Percentiles rank a stretch among this genome's conserved stretches.
phyloP scores from a whole-genome alignment of 306 rosid species.

The Pyrus bretschneideri region DNA sequence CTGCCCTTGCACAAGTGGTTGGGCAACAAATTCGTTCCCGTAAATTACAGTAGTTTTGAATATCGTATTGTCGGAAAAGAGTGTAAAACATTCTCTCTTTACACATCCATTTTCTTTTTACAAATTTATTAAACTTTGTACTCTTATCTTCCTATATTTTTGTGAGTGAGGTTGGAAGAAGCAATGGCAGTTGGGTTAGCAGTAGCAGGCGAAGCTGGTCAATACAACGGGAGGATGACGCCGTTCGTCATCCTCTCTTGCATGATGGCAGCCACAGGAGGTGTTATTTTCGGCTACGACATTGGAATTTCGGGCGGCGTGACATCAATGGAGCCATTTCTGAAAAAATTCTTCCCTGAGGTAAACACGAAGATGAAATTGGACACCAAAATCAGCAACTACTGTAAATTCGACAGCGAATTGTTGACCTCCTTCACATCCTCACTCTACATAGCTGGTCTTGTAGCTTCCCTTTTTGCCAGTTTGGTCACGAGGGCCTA shows the following conservation, averaged over 20 bases:
- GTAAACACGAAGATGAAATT: constrained; percentile 43
- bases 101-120: background rate
- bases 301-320: constrained; percentile 72
- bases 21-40: too few relatives aligned
- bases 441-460: constrained; percentile 67
- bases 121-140: background rate
- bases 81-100: too few relatives aligned
- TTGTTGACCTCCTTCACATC: constrained; percentile 67
- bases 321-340: constrained; percentile 71
- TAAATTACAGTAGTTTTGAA: too few relatives aligned
- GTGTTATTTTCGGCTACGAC: constrained; percentile 59
- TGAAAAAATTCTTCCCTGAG: constrained; percentile 57
- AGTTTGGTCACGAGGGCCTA: constrained; percentile 45
- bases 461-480: constrained; percentile 57
- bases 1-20: background rate
- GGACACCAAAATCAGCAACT: constrained; percentile 50
- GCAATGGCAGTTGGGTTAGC: constrained; percentile 47
- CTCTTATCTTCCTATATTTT: background rate
- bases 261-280: constrained; percentile 56
- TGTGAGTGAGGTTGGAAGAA: background rate
- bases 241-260: constrained; percentile 38
- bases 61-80: too few relatives aligned
- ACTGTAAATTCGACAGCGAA: constrained; percentile 61
- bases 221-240: constrained; percentile 52
- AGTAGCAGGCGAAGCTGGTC: constrained; percentile 15